Evolutionary conservation across 1,284 basidiomycete genomes (phyloP).

Genomic region (Psilocybe mexicana): DNA sequence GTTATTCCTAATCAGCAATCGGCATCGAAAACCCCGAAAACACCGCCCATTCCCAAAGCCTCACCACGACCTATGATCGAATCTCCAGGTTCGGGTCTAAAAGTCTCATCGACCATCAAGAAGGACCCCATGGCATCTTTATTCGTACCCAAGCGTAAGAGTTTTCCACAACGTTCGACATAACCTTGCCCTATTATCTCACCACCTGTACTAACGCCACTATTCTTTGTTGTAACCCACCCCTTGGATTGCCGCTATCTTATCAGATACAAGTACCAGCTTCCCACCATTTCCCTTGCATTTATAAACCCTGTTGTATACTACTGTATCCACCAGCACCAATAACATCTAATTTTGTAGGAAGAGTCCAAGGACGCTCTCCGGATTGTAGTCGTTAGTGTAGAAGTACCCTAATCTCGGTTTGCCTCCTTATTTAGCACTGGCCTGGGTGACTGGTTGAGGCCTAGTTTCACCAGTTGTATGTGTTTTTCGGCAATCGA

Average conservation of each 20-base stretch:
- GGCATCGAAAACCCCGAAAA: neutral
- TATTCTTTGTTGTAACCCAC: conserved; percentile 1
- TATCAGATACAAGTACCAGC: conserved; percentile 16
- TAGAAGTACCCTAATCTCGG: conserved; percentile 19
- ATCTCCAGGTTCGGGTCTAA: conserved; percentile 5
- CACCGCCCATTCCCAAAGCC: neutral
- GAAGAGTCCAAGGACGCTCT: conserved; percentile 13
- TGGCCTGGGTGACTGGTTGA: neutral
- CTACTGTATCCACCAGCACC: conserved; percentile 6
- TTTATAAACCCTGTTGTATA: conserved; percentile 6
- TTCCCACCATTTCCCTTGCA: neutral
- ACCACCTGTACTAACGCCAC: conserved; percentile 8
- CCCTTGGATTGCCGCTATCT: conserved; percentile 12
- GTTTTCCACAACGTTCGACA: conserved; percentile 58
- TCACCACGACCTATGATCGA: conserved; percentile 2
- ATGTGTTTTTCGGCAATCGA: neutral
- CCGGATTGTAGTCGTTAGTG: conserved; percentile 18
- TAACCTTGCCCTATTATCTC: conserved; percentile 22
- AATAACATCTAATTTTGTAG: conserved; percentile 8
- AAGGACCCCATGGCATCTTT: conserved; percentile 66
- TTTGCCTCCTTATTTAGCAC: conserved; percentile 11
- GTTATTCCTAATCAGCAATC: conserved; percentile 10
- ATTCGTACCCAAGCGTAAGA: conserved; percentile 75
- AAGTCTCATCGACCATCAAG: conserved; percentile 39
- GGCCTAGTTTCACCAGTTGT: neutral